phyloP scores from a whole-genome alignment of 345 rosid genomes.

The Lepidium didymum region DNA sequence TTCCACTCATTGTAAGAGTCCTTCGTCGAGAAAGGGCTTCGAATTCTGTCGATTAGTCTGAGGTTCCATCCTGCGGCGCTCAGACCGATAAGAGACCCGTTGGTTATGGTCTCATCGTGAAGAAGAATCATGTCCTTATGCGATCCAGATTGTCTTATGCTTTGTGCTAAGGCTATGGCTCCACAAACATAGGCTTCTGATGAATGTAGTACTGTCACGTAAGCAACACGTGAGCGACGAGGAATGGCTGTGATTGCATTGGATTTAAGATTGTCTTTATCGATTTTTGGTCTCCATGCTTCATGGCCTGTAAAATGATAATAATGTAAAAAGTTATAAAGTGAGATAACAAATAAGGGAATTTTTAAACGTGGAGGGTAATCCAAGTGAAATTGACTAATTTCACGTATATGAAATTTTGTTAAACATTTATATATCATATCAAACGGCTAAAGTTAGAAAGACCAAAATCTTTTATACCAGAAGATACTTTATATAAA shows the following conservation, averaged over 20 bases:
- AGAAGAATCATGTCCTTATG: slow-evolving; percentile 56
- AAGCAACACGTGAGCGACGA: slow-evolving; percentile 37
- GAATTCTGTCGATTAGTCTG: slow-evolving; percentile 39
- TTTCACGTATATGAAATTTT: too few species aligned
- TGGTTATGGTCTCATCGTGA: slow-evolving; percentile 44
- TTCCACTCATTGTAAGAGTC: slow-evolving; percentile 84
- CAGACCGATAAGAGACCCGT: slow-evolving; percentile 41
- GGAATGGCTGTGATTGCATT: background rate
- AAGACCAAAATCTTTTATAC: too few species aligned
- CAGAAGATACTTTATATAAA: too few species aligned
- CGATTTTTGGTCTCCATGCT: slow-evolving; percentile 17
- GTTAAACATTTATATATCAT: too few species aligned
- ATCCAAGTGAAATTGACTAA: too few species aligned
- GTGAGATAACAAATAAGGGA: background rate
- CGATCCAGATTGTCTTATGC: slow-evolving; percentile 53
- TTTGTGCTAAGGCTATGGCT: slow-evolving; percentile 80
- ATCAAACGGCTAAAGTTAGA: too few species aligned
- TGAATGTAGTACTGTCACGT: slow-evolving; percentile 77
- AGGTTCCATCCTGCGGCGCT: slow-evolving; percentile 63
- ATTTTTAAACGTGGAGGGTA: background rate
- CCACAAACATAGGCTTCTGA: slow-evolving; percentile 87
- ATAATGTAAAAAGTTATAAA: background rate
- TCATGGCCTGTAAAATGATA: slow-evolving; percentile 22
- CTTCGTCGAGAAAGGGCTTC: slow-evolving; percentile 47
- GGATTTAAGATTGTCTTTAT: background rate